phyloP scores from a whole-genome alignment of 441 rosid species.

The Populus tomentosa region DNA sequence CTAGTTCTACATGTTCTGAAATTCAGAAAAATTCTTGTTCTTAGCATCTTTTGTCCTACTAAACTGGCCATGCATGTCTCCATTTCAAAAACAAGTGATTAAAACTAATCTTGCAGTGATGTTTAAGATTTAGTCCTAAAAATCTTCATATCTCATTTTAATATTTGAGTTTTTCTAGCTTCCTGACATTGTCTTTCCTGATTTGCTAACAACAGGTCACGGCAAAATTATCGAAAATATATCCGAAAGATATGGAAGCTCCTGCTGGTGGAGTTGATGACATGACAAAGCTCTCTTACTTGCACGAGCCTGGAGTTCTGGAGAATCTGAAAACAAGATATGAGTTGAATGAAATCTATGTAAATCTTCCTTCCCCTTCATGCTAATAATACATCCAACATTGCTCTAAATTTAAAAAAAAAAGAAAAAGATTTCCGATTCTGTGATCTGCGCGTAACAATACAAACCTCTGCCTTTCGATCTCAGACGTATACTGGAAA shows the following conservation, averaged over 20 bases:
- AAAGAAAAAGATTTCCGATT: background rate
- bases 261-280: constrained; percentile 99
- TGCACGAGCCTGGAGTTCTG: constrained; percentile 98
- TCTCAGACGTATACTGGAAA: constrained; percentile 86
- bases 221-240: constrained; percentile 62
- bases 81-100: too few species aligned
- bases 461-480: constrained; percentile 3
- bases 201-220: constrained; percentile 40
- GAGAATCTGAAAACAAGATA: constrained; percentile 81
- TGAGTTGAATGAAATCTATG: constrained; percentile 94
- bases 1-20: background rate
- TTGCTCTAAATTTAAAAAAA: background rate
- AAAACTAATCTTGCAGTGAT: background rate
- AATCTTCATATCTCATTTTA: background rate
- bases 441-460: background rate
- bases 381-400: background rate
- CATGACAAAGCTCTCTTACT: constrained; percentile 94
- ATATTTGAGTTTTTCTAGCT: constrained; percentile 1
- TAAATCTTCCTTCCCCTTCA: constrained; percentile 29
- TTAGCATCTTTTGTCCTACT: background rate
- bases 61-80: background rate
- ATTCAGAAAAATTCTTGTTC: background rate
- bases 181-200: background rate
- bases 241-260: constrained; percentile 91
- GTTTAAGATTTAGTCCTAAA: background rate